Conservation (phyloP, 1,284 basidiomycete species). For the Wallemia hederae region DNA sequence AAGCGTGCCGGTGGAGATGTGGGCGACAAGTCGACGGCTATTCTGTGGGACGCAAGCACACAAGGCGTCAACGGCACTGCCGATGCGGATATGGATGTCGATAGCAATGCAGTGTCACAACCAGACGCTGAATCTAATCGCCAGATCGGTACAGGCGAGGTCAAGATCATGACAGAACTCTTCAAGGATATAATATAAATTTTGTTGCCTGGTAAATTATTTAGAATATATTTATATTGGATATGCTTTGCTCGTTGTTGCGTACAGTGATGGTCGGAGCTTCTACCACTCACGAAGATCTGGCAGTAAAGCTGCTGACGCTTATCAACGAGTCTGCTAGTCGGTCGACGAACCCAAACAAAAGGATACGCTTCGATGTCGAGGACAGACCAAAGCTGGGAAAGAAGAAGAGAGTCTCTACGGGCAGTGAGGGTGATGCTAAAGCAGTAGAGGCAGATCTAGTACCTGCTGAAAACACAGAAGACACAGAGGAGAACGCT, state of each 20-base stretch:
- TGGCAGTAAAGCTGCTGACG: constrained; percentile 37
- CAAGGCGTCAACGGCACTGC: not conserved
- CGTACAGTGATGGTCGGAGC: not conserved
- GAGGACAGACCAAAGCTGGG: constrained; percentile 6
- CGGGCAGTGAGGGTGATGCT: constrained; percentile 2
- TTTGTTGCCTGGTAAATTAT: not conserved
- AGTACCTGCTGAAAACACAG: constrained; percentile 5
- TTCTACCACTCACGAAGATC: not conserved
- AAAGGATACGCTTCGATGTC: constrained; percentile 10
- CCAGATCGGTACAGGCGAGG: not conserved
- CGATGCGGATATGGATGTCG: not conserved
- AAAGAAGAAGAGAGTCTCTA: constrained; percentile 3
- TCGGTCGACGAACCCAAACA: constrained; percentile 14
- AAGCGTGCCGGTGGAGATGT: not conserved
- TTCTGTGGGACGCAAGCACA: not conserved
- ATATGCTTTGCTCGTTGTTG: no score
- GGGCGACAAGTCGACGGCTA: not conserved
- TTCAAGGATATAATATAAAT: not conserved
- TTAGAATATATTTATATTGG: no score
- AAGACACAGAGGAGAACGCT: constrained; percentile 6
- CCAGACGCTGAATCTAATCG: not conserved
- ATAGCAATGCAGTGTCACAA: no score
- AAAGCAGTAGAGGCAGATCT: constrained; percentile 3
- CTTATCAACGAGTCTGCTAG: constrained; percentile 73
- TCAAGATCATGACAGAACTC: not conserved